phyloP scores from a whole-genome alignment of 106 monocot species.

The Acorus calamus region DNA sequence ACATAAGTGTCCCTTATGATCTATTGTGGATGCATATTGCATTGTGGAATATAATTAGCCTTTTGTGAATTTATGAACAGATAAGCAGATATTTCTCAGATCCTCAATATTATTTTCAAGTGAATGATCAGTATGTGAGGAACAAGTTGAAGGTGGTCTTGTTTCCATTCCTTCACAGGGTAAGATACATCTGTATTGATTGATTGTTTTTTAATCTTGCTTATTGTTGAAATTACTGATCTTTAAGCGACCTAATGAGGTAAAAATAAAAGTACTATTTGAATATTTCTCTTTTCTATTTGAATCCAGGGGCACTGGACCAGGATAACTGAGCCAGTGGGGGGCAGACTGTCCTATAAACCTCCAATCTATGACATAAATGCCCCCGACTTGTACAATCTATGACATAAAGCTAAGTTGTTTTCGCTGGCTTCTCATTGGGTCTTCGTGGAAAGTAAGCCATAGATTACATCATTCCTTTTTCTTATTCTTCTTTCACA shows the following conservation, averaged over 20 bases:
- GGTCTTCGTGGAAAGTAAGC: conserved; percentile 28
- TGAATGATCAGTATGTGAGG: conserved; percentile 37
- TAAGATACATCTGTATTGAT: background rate
- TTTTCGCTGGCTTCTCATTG: conserved; percentile 31
- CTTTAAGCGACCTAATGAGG: too few relatives aligned
- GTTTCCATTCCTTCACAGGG: conserved; percentile 43
- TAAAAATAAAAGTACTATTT: too few relatives aligned
- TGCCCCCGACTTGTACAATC: conserved; percentile 40
- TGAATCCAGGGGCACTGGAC: conserved; percentile 39
- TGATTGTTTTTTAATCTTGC: too few relatives aligned
- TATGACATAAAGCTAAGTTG: too few relatives aligned
- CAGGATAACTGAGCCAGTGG: conserved; percentile 42
- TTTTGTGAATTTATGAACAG: conserved; percentile 7
- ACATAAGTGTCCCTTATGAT: background rate
- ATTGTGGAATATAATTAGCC: background rate
- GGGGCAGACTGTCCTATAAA: conserved; percentile 34
- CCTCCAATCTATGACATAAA: conserved; percentile 40
- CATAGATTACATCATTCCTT: background rate
- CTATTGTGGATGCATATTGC: too few relatives aligned
- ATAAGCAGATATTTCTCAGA: conserved; percentile 34
- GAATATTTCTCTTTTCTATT: background rate
- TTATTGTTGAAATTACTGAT: too few relatives aligned
- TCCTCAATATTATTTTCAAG: conserved; percentile 45
- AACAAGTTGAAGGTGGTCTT: conserved; percentile 41
- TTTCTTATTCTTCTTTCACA: background rate